These are phyloP conservation scores for Nicotiana tabacum DNA, from an alignment of 257 asterid genomes.

Conservation along the genomic window DNA sequence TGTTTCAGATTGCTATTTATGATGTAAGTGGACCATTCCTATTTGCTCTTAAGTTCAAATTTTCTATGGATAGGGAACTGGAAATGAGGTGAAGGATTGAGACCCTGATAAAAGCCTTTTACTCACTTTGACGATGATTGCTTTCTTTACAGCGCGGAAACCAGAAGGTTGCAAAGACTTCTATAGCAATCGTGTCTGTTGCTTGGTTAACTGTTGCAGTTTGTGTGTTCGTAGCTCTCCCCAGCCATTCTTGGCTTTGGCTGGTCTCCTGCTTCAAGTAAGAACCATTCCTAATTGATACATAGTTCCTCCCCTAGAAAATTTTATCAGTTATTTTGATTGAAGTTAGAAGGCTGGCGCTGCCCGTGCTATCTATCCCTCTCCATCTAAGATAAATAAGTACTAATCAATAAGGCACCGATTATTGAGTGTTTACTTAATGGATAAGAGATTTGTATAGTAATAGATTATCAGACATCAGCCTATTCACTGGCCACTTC, in stretches of 20 bases:
- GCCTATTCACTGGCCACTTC: background rate
- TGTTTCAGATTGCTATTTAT: constrained; percentile 71
- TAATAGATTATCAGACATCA: background rate
- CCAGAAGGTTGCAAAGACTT: constrained; percentile 64
- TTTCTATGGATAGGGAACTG: background rate
- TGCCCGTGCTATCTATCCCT: background rate
- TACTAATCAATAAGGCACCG: background rate
- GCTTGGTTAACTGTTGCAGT: constrained; percentile 67
- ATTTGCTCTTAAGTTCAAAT: background rate
- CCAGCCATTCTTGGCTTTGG: constrained; percentile 91
- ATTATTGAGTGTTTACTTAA: background rate
- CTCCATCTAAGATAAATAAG: background rate
- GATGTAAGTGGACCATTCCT: constrained; percentile 37
- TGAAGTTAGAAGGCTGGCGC: background rate
- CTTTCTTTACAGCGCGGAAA: constrained; percentile 60
- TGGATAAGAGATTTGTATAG: background rate
- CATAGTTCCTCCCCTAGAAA: background rate
- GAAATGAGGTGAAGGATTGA: background rate
- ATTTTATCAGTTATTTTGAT: background rate
- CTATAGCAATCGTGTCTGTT: constrained; percentile 38
- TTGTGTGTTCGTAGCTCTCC: constrained; percentile 66
- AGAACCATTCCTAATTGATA: constrained; percentile 20
- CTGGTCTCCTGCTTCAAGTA: constrained; percentile 86
- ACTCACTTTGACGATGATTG: background rate
- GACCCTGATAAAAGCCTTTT: background rate